Base-by-base conservation (phyloP, 148 eudicot species). In the Rhododendron ferrugineum region DNA sequence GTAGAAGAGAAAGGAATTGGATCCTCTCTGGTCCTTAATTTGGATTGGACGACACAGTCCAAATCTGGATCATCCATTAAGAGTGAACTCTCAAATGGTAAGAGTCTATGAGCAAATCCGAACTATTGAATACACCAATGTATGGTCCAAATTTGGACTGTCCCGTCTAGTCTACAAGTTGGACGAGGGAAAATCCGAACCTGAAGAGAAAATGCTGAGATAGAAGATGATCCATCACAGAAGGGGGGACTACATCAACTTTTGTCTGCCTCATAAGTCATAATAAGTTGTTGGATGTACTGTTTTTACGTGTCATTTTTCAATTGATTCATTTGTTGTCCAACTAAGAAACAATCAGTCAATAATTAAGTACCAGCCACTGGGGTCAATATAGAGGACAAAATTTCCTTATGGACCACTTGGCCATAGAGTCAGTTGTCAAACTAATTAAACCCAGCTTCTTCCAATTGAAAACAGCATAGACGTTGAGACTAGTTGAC, bases 351-450 rank as follows among this genome's bases (percentile, higher is more conserved):
- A 52, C 13, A 20, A 32, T 32, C n/a, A 40, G 11, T 11, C 83
- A 56, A 81, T 56, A 34, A 81, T 81, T 81, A 11, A 56, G 83
- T 54, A 56, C 8, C 42, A 81, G 50, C 68, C 70, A 56, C n/a
- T 15, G 58, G 16, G 2, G 14, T 68, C 75, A 70, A 70, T 66
- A 66, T 70, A 11, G 75, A 30, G 37, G 37, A 70, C 20, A 70
- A 70, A 70, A 3, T 70, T 28, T 70, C 18, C 34, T 15, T 30
- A 14, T 32, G 28, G 73, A 66, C 14, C 73, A 66, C 11, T n/a
- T n/a, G 40, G 22, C 40, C 70, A 62, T 22, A 62, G 68, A 23
- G 26, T 54, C 6, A 10, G 16, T 56, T 56, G 62, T 64, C 32
- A 68, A 68, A 28, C 18, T 68, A 28, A 34, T 34, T 34, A 3